A percentile compares a stretch with the other conserved stretches of the same genome.
Conservation (phyloP, 2,329 filamentous ascomycete species). For the Chaetomium sp. region DNA sequence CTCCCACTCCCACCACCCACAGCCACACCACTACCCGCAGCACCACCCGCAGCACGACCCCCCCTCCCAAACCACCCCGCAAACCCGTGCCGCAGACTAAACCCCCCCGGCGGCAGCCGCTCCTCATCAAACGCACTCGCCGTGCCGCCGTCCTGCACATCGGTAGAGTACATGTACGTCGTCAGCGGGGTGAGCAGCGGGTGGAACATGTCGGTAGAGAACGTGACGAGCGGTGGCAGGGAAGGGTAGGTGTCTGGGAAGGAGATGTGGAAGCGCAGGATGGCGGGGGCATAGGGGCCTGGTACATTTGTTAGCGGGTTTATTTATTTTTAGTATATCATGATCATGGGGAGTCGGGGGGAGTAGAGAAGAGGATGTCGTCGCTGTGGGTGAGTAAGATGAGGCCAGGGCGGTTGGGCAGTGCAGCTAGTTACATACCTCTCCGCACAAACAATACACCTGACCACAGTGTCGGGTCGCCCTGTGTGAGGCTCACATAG, state of each 20-base stretch:
- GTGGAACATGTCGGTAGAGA: conserved; percentile 91
- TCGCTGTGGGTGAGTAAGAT: too few relatives aligned
- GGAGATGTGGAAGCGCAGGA: conserved; percentile 78
- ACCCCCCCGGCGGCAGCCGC: conserved; percentile 77
- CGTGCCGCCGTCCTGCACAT: conserved; percentile 66
- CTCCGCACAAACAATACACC: conserved; percentile 88
- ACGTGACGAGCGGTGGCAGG: conserved; percentile 76
- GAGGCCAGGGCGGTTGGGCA: too few relatives aligned
- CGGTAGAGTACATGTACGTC: conserved; percentile 88
- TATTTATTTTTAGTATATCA: neutral
- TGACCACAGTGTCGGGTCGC: conserved; percentile 75
- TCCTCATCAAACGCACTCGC: conserved; percentile 80
- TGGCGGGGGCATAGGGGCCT: conserved; percentile 85
- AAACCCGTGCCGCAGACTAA: conserved; percentile 86
- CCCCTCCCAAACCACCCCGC: conserved; percentile 75
- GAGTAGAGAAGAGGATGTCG: neutral
- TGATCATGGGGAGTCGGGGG: neutral
- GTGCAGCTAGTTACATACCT: conserved; percentile 53
- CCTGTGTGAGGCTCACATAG: conserved; percentile 77
- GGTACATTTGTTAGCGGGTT: neutral
- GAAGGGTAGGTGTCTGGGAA: conserved; percentile 77
- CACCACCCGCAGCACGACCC: conserved; percentile 32
- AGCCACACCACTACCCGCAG: neutral
- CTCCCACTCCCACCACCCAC: neutral
- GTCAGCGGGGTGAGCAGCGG: conserved; percentile 86